A percentile compares a stretch with the other conserved stretches of the same genome.
These are phyloP conservation scores for Pseudodiploospora longispora DNA, from an alignment of 2,329 filamentous ascomycete genomes.

Conservation along the genomic window DNA sequence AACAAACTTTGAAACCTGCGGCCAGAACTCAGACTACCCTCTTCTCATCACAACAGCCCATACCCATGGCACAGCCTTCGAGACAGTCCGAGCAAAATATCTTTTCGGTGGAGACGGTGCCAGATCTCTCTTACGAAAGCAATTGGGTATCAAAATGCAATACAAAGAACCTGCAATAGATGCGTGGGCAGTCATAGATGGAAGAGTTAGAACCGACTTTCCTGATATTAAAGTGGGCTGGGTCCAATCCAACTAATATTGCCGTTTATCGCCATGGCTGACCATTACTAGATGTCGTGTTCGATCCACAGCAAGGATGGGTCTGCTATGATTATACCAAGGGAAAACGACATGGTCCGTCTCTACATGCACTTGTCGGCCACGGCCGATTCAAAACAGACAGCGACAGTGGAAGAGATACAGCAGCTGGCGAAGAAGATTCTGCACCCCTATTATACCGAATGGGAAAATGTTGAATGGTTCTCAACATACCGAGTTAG, in stretches of 20 bases:
- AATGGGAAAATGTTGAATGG: slow-evolving; percentile 63
- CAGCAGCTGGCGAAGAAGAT: slow-evolving; percentile 58
- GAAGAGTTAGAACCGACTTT: slow-evolving; percentile 64
- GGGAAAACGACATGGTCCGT: slow-evolving; percentile 60
- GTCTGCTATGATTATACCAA: slow-evolving; percentile 72
- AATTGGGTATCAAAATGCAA: slow-evolving; percentile 62
- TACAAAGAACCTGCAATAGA: slow-evolving; percentile 62
- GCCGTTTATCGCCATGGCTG: slow-evolving; percentile 21
- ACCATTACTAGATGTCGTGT: slow-evolving; percentile 57
- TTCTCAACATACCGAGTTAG: slow-evolving; percentile 72
- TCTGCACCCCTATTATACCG: slow-evolving; percentile 57
- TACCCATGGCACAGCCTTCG: slow-evolving; percentile 60
- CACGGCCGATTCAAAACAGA: slow-evolving; percentile 56
- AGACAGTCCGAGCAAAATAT: slow-evolving; percentile 63
- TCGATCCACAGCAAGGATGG: slow-evolving; percentile 68
- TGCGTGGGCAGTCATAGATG: slow-evolving; percentile 71
- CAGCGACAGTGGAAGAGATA: slow-evolving; percentile 53
- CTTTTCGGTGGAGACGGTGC: slow-evolving; percentile 66
- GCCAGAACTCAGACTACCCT: slow-evolving; percentile 57
- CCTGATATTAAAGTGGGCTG: slow-evolving; percentile 61
- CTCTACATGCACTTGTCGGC: slow-evolving; percentile 61
- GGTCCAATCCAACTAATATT: neutral
- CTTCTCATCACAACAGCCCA: slow-evolving; percentile 72
- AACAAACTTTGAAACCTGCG: slow-evolving; percentile 49
- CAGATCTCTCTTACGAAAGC: slow-evolving; percentile 55